Evolutionary conservation across 2,329 filamentous ascomycete species (phyloP), one percentile per base, ranked within the genome.

Genomic region (Periconia sp.): DNA sequence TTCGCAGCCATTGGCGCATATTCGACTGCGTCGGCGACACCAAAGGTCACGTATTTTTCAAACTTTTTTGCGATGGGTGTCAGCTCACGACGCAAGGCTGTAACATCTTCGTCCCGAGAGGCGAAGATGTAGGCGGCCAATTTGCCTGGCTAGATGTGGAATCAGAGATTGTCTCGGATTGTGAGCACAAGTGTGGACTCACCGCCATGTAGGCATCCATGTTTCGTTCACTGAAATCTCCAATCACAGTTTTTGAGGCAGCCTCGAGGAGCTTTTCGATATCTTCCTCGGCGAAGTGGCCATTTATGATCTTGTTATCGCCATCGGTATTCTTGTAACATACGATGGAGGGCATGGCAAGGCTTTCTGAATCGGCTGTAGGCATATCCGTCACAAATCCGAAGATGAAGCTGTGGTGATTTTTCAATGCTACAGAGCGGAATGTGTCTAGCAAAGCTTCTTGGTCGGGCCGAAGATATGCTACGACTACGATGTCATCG

Each of bases 61-160:
- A 42, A 57, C 31, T 42, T 54, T 22, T 49, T 57, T 2, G 52
- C 56, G 4, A 57, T 5, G 2, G 51, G 43, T 5, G 56, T 60
- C 13, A 62, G 46, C 15, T 47, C 43, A 16, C 33, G 46, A n/a
- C 51, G 49, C 11, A 56, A 11, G 0, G n/a, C n/a, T 2, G 16
- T 38, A n/a, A 36, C 30, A 5, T 48, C 32, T 9, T 43, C 32
- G 3, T 48, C 38, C 1, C 34, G 44, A 5, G 39, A 9, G 11
- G 34, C 36, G 49, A 61, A 61, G 30, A 59, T 46, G 43, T 61
- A 61, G 15, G 43, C 35, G 4, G 52, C 46, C 13, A 60, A 48
- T 48, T 59, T 61, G 17, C 35, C 45, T 15, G 37, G 43, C 52
- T 62, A 37, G 6, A 6, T 10, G 21, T 4, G 17, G 35, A 10